Conservation (phyloP, 805 yeast species). For the Cyberlindnera amylophila region DNA sequence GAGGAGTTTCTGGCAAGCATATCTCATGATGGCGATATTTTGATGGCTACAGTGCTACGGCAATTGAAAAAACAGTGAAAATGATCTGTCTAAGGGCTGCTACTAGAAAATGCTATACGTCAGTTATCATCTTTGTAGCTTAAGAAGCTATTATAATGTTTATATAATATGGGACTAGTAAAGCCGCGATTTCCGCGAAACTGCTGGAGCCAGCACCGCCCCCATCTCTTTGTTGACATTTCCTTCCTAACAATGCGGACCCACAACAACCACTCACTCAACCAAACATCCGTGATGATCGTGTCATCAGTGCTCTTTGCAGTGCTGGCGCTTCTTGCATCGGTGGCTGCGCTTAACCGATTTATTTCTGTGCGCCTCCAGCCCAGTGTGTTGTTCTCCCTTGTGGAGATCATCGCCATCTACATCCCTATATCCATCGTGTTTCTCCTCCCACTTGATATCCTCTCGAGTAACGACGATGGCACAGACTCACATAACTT, state of each 20-base stretch:
- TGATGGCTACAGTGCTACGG: conserved; percentile 55
- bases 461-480: conserved; percentile 44
- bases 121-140: too few relatives aligned
- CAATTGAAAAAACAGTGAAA: too few relatives aligned
- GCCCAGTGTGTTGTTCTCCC: conserved; percentile 21
- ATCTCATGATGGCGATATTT: conserved; percentile 62
- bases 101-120: too few relatives aligned
- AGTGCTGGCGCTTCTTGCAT: conserved; percentile 15
- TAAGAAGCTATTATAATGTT: too few relatives aligned
- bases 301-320: conserved; percentile 21
- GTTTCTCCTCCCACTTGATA: conserved; percentile 70
- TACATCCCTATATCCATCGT: conserved; percentile 74
- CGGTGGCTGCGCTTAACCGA: conserved; percentile 21
- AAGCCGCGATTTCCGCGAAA: too few relatives aligned
- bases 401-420: conserved; percentile 47
- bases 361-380: conserved; percentile 18
- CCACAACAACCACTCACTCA: too few relatives aligned
- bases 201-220: too few relatives aligned
- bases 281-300: conserved; percentile 13
- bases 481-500: conserved; percentile 28
- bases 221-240: too few relatives aligned
- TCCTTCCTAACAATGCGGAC: too few relatives aligned
- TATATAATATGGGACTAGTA: too few relatives aligned
- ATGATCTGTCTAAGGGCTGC: too few relatives aligned
- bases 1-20: conserved; percentile 53